Evolutionary conservation across 164 flowering plant genomes (phyloP).

Genomic region (Macadamia tetraphylla): DNA sequence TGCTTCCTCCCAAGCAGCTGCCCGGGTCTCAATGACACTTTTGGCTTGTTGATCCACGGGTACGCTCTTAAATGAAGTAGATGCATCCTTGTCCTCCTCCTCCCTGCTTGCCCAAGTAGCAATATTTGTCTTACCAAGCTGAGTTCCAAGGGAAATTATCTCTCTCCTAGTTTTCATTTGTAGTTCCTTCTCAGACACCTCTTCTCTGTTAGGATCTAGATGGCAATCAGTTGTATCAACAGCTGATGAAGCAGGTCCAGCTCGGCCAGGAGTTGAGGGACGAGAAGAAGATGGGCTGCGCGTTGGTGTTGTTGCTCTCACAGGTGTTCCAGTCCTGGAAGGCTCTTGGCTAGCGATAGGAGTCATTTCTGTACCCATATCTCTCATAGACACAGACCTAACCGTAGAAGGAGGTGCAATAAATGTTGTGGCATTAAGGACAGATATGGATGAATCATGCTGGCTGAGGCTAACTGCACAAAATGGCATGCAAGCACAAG

Average conservation of each 20-base stretch:
- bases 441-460: conserved; percentile 54
- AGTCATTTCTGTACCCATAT: conserved; percentile 98
- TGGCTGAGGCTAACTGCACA: conserved; percentile 65
- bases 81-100: conserved; percentile 60
- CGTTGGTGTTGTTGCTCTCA: conserved; percentile 66
- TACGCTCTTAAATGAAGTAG: conserved; percentile 39
- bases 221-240: conserved; percentile 15
- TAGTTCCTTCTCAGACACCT: conserved; percentile 64
- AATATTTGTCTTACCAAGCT: conserved; percentile 80
- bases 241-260: conserved; percentile 35
- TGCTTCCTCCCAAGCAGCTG: conserved; percentile 90
- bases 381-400: conserved; percentile 92
- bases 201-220: conserved; percentile 24
- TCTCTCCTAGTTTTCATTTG: conserved; percentile 83
- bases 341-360: conserved; percentile 94
- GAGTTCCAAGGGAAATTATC: conserved; percentile 70
- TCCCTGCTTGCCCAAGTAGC: conserved; percentile 93
- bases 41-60: conserved; percentile 30
- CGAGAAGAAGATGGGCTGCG: conserved; percentile 66
- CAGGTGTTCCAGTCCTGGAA: conserved; percentile 86
- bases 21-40: conserved; percentile 63
- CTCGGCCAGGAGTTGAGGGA: conserved; percentile 70
- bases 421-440: conserved; percentile 56
- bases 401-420: conserved; percentile 75
- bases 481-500: background rate